These are phyloP conservation scores for Colletotrichum zoysiae DNA, from an alignment of 2,329 filamentous ascomycete species.

Conservation along the genomic window DNA sequence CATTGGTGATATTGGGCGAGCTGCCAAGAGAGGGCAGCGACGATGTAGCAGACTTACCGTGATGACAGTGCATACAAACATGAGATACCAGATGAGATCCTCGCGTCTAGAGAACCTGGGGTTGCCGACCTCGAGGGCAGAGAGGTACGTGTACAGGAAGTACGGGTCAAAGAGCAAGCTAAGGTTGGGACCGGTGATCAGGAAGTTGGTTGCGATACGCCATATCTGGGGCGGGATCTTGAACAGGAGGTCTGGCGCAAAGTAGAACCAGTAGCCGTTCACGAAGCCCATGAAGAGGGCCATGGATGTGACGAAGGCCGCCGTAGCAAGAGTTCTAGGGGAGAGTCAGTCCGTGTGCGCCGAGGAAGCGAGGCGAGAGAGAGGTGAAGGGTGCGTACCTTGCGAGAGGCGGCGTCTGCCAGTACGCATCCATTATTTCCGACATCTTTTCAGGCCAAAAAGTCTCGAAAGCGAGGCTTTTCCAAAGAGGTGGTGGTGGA, in stretches of 20 bases:
- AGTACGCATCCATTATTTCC: constrained; percentile 50
- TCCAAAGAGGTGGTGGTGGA: neutral
- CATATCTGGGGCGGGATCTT: constrained; percentile 61
- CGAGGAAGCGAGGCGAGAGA: neutral
- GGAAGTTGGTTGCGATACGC: constrained; percentile 57
- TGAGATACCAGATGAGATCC: constrained; percentile 83
- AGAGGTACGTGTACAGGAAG: constrained; percentile 81
- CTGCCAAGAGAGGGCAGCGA: constrained; percentile 22
- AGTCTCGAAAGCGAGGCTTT: constrained; percentile 12
- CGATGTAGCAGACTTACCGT: constrained; percentile 73
- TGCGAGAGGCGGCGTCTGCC: constrained; percentile 56
- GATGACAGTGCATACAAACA: constrained; percentile 79
- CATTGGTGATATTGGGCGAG: constrained; percentile 23
- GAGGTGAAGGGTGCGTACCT: constrained; percentile 51
- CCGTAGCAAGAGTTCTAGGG: constrained; percentile 74
- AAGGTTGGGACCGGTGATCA: constrained; percentile 55
- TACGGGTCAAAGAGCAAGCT: constrained; percentile 80
- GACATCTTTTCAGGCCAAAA: constrained; percentile 39
- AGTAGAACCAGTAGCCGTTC: constrained; percentile 63
- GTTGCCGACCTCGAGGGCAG: constrained; percentile 78
- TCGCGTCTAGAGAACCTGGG: constrained; percentile 80
- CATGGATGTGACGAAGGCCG: constrained; percentile 71
- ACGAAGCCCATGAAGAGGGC: constrained; percentile 69
- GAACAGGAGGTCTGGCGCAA: constrained; percentile 64
- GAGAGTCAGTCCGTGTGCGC: constrained; percentile 32